phyloP scores from a whole-genome alignment of 2,329 filamentous ascomycete species.

The Rhinocladiella mackenziei region DNA sequence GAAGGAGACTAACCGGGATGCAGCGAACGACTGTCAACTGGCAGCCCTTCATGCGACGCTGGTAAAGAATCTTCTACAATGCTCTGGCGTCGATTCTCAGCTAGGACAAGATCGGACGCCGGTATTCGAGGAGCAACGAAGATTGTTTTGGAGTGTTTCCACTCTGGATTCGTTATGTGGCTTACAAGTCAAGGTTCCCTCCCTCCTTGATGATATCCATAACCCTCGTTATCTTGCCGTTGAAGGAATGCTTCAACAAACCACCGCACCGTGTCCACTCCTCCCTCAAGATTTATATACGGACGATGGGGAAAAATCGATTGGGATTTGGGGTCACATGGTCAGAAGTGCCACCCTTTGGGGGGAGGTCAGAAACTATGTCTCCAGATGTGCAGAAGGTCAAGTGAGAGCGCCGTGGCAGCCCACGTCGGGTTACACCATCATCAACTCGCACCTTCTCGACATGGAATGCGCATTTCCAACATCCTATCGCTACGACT shows the following conservation, averaged over 20 bases:
- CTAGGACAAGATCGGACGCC: neutral
- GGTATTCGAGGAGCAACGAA: neutral
- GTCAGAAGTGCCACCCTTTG: slow-evolving; percentile 6
- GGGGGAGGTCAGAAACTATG: slow-evolving; percentile 11
- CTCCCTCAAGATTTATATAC: neutral
- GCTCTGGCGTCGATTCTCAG: neutral
- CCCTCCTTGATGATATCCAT: neutral
- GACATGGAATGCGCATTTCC: slow-evolving; percentile 29
- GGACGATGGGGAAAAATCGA: neutral
- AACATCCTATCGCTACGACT: slow-evolving; percentile 26
- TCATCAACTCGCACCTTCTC: slow-evolving; percentile 27
- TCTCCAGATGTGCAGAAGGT: slow-evolving; percentile 6
- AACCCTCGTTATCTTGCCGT: neutral
- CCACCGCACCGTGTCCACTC: neutral
- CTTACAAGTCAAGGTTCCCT: neutral
- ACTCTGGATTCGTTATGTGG: neutral
- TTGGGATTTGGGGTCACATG: slow-evolving; percentile 12
- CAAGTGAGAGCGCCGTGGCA: slow-evolving; percentile 24
- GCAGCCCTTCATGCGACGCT: neutral
- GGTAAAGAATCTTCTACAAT: neutral
- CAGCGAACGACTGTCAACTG: neutral
- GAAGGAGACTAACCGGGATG: neutral
- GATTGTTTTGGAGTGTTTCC: neutral
- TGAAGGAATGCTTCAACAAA: neutral
- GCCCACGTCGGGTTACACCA: slow-evolving; percentile 26